phyloP scores from a whole-genome alignment of 2,329 filamentous ascomycete genomes.

The Helicocarpus griseus region DNA sequence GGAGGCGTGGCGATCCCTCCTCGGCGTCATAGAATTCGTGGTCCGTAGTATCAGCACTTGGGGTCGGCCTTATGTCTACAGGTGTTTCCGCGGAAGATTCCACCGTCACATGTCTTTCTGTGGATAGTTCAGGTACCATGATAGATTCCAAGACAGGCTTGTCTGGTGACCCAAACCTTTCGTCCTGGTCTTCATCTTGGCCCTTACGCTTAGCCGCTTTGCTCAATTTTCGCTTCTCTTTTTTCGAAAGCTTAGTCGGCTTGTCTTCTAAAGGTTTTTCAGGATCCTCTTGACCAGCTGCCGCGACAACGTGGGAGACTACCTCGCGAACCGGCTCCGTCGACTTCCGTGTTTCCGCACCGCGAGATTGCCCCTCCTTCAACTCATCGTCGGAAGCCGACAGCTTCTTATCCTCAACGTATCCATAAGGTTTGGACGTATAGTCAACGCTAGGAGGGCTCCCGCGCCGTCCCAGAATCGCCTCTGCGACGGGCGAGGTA shows the following conservation, averaged over 20 bases:
- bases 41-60: not conserved
- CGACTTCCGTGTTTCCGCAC: not conserved
- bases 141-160: not conserved
- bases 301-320: too few relatives aligned
- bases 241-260: constrained; percentile 6
- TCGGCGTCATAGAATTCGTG: constrained; percentile 9
- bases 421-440: constrained; percentile 8
- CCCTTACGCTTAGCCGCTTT: constrained; percentile 29
- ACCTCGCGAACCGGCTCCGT: constrained; percentile 15
- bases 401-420: constrained; percentile 10
- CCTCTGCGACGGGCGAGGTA: not conserved
- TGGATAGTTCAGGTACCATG: not conserved
- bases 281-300: not conserved
- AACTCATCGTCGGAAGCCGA: constrained; percentile 5
- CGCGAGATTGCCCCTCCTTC: not conserved
- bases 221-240: constrained; percentile 28
- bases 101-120: not conserved
- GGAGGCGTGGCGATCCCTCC: constrained; percentile 7
- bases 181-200: constrained; percentile 20
- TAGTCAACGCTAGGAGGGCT: constrained; percentile 11
- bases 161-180: not conserved
- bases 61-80: not conserved
- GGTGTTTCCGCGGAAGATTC: not conserved
- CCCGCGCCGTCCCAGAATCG: constrained; percentile 12
- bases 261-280: not conserved